A percentile compares a stretch with the other conserved stretches of the same genome.
Conservation (phyloP, 257 asterid species). For the Avicennia marina region DNA sequence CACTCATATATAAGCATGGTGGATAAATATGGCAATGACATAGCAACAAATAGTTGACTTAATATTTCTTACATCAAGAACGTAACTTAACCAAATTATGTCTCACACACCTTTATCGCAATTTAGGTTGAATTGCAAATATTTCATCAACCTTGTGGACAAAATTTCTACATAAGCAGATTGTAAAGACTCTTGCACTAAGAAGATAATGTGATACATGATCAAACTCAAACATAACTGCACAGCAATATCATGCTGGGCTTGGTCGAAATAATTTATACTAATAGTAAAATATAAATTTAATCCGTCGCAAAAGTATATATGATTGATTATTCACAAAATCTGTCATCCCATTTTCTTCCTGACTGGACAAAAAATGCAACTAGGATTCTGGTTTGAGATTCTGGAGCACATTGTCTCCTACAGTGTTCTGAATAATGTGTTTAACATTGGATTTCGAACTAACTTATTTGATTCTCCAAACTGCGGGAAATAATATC, state of each 20-base stretch:
- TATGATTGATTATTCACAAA: too few relatives aligned
- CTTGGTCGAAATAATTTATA: too few relatives aligned
- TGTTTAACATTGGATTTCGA: background rate
- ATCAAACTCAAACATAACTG: too few relatives aligned
- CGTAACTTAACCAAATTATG: conserved; percentile 3
- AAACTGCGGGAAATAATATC: background rate
- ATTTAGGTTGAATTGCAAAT: too few relatives aligned
- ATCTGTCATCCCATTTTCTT: too few relatives aligned
- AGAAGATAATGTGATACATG: too few relatives aligned
- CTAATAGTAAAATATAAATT: too few relatives aligned
- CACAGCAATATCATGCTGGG: too few relatives aligned
- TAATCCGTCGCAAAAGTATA: too few relatives aligned
- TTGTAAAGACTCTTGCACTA: background rate
- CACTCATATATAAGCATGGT: conserved; percentile 9
- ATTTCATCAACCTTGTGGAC: too few relatives aligned
- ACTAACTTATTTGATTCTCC: background rate
- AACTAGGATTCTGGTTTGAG: conserved; percentile 4
- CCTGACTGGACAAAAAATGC: too few relatives aligned
- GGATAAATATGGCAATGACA: background rate
- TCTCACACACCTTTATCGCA: background rate
- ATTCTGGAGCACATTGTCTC: background rate
- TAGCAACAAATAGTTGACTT: background rate
- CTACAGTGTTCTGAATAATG: conserved; percentile 1
- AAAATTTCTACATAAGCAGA: too few relatives aligned
- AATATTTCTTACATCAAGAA: conserved; percentile 6